Evolutionary conservation across 768 basidiomycete species (phyloP).

Genomic region (Tylopilus vinaceipallidus): DNA sequence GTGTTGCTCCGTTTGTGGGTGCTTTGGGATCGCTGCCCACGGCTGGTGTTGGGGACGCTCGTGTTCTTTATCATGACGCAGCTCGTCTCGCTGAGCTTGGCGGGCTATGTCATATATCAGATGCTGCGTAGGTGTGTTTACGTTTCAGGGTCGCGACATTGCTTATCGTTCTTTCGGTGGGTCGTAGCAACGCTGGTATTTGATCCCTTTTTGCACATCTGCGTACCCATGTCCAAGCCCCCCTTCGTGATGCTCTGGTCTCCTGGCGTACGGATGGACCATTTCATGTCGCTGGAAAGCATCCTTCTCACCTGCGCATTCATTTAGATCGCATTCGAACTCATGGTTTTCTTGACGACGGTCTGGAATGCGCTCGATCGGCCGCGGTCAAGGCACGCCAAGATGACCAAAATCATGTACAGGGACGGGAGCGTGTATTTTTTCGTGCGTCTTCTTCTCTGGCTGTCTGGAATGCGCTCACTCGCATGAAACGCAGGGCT

Average conservation of each 20-base stretch:
- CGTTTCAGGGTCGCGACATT: not conserved
- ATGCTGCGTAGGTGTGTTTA: conserved; percentile 27
- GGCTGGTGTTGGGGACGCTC: conserved; percentile 31
- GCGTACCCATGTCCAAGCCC: conserved; percentile 20
- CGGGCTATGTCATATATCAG: conserved; percentile 24
- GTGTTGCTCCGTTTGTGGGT: conserved; percentile 41
- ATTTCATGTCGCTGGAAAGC: not conserved
- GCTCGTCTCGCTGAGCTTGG: conserved; percentile 19
- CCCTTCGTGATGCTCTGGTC: conserved; percentile 26
- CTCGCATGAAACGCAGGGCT: conserved; percentile 6
- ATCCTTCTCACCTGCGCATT: not conserved
- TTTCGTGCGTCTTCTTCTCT: conserved; percentile 17
- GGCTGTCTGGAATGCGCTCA: not conserved
- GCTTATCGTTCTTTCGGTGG: not conserved
- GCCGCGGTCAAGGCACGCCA: conserved; percentile 15
- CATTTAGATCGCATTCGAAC: conserved; percentile 28
- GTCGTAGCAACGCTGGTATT: conserved; percentile 17
- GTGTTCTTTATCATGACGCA: conserved; percentile 32
- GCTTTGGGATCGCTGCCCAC: conserved; percentile 31
- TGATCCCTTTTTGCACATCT: conserved; percentile 15
- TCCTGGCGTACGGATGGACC: conserved; percentile 23
- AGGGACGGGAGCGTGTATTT: conserved; percentile 29
- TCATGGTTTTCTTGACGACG: conserved; percentile 29
- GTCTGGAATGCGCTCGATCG: conserved; percentile 31
- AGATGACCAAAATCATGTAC: conserved; percentile 28